Percentiles rank a stretch among this genome's conserved stretches.
Evolutionary conservation across 116 monocot species (phyloP).

Genomic region (Trichopus zeylanicus): DNA sequence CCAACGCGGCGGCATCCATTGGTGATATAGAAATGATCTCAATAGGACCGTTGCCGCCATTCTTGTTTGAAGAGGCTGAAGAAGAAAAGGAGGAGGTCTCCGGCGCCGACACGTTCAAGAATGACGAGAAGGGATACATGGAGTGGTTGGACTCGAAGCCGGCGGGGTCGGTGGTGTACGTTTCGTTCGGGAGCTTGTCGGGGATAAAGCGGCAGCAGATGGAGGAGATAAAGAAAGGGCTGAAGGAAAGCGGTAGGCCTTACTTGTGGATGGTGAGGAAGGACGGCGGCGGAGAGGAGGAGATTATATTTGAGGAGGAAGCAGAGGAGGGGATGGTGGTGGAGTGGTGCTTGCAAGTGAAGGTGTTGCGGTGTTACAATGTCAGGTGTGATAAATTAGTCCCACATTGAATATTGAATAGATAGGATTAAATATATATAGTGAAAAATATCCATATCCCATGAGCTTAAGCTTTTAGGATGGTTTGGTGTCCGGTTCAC

Average conservation of each 20-base stretch:
- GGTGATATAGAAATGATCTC: background rate
- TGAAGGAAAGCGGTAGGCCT: slow-evolving; percentile 15
- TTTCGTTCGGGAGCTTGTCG: slow-evolving; percentile 22
- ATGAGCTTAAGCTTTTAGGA: too few relatives aligned
- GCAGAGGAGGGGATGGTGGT: slow-evolving; percentile 17
- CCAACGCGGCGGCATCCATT: background rate
- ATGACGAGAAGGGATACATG: slow-evolving; percentile 15
- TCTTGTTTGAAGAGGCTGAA: background rate
- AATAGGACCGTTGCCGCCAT: slow-evolving; percentile 11
- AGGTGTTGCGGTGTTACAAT: too few relatives aligned
- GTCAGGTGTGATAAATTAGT: too few relatives aligned
- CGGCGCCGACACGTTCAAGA: background rate
- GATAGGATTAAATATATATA: too few relatives aligned
- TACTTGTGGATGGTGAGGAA: slow-evolving; percentile 14
- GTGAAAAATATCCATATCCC: too few relatives aligned
- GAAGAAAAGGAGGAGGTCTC: background rate
- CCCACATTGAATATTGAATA: too few relatives aligned
- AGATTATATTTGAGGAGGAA: background rate
- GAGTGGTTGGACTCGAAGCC: slow-evolving; percentile 23
- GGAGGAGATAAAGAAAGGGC: slow-evolving; percentile 12
- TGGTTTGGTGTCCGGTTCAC: too few relatives aligned
- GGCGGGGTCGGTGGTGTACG: slow-evolving; percentile 19
- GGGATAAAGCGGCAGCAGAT: slow-evolving; percentile 3
- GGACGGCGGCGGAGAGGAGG: slow-evolving; percentile 4
- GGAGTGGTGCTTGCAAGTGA: slow-evolving; percentile 25